Evolutionary conservation across 495 filamentous ascomycete genomes (phyloP).

Genomic region (Neurospora intermedia): DNA sequence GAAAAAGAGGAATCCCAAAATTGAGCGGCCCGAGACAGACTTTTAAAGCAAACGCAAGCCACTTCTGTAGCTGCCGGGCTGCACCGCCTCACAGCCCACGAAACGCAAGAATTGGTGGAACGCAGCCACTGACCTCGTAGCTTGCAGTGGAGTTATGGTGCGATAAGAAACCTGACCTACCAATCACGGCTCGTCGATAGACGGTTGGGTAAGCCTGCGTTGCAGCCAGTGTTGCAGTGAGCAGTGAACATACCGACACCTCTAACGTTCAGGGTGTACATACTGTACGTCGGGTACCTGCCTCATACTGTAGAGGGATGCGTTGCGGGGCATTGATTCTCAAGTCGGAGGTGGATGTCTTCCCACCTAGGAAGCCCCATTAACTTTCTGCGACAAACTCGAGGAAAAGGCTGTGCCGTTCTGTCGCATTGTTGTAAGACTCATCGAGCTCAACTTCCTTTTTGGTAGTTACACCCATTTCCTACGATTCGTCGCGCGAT

Average conservation of each 20-base stretch:
- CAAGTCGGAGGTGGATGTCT: background rate
- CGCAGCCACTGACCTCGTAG: background rate
- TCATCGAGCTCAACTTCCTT: background rate
- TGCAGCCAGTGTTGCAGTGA: background rate
- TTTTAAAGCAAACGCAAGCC: background rate
- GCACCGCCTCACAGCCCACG: background rate
- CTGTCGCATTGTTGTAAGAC: background rate
- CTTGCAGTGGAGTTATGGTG: background rate
- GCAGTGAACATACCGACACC: too few relatives aligned
- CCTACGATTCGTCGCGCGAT: slow-evolving; percentile 5
- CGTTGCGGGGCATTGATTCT: background rate
- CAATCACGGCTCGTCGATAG: slow-evolving; percentile 2
- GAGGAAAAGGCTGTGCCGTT: background rate
- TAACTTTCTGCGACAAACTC: background rate
- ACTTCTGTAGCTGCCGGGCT: background rate
- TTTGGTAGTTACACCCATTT: background rate
- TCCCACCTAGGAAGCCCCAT: background rate
- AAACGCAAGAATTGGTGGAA: background rate
- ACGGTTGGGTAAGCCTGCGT: background rate
- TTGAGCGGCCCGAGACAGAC: background rate
- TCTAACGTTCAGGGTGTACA: too few relatives aligned
- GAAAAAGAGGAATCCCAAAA: slow-evolving; percentile 4
- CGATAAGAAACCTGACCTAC: background rate
- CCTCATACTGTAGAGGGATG: background rate
- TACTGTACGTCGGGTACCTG: background rate